A percentile compares a stretch with the other conserved stretches of the same genome.
Evolutionary conservation across 768 basidiomycete species (phyloP).

Genomic region (Suillus placidus): DNA sequence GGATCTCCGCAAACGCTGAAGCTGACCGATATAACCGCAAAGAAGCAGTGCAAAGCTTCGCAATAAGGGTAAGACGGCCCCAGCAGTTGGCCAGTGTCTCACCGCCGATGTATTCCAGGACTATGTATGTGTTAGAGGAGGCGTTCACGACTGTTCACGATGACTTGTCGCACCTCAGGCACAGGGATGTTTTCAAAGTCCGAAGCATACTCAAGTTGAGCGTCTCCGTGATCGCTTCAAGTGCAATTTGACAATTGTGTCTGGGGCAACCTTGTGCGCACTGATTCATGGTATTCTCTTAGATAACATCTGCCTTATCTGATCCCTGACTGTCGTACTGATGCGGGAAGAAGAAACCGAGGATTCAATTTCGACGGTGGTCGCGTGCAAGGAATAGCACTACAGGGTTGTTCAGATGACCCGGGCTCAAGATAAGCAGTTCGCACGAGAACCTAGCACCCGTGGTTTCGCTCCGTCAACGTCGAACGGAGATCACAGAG

Average conservation of each 20-base stretch:
- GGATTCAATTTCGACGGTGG: conserved; percentile 3
- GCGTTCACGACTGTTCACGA: background rate
- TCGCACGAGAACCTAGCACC: background rate
- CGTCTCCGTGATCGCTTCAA: background rate
- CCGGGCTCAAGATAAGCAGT: background rate
- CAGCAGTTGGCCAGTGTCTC: conserved; percentile 27
- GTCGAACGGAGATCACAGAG: background rate
- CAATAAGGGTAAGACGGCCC: conserved; percentile 23
- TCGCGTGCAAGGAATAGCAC: background rate
- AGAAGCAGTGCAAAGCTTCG: conserved; percentile 30
- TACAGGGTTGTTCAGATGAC: background rate
- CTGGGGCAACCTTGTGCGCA: background rate
- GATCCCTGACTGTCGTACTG: background rate
- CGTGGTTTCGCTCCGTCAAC: background rate
- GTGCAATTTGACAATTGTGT: background rate
- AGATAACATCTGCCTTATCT: background rate
- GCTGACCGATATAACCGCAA: conserved; percentile 29
- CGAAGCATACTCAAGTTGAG: background rate
- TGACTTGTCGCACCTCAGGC: background rate
- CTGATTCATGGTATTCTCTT: background rate
- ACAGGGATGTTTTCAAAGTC: background rate
- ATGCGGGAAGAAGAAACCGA: background rate
- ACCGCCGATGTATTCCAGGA: conserved; percentile 32
- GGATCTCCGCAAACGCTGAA: conserved; percentile 17
- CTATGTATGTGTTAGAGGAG: background rate